Conservation (phyloP, 2,329 filamentous ascomycete genomes). For the Juglanconis juglandina region DNA sequence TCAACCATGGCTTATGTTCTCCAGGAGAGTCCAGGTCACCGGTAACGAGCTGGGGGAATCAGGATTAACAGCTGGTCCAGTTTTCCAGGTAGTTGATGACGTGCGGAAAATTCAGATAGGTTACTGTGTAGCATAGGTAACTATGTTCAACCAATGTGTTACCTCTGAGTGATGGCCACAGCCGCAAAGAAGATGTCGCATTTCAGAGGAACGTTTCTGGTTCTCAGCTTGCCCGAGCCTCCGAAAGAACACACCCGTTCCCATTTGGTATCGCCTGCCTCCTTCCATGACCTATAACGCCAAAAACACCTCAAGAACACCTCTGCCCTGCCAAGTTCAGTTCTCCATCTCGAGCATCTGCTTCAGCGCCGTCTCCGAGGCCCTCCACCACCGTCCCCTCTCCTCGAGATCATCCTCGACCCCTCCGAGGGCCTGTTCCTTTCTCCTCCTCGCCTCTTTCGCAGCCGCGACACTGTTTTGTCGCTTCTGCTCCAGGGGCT, state of each 20-base stretch:
- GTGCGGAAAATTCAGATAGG: too few relatives aligned
- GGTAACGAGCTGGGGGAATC: background rate
- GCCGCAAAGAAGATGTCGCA: too few relatives aligned
- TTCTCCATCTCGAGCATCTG: constrained; percentile 58
- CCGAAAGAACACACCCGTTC: background rate
- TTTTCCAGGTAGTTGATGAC: too few relatives aligned
- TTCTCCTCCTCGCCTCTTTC: constrained; percentile 66
- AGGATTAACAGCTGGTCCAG: too few relatives aligned
- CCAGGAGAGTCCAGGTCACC: background rate
- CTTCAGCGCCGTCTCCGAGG: constrained; percentile 61
- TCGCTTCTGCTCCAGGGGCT: constrained; percentile 64
- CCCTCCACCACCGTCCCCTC: constrained; percentile 70
- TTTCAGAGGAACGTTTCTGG: too few relatives aligned
- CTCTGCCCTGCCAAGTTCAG: constrained; percentile 19
- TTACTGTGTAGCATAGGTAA: too few relatives aligned
- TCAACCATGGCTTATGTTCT: background rate
- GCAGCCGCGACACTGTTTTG: constrained; percentile 64
- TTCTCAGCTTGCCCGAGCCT: background rate
- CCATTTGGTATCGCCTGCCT: background rate
- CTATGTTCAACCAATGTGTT: too few relatives aligned
- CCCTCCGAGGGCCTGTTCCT: constrained; percentile 62
- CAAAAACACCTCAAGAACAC: background rate
- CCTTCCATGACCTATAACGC: background rate
- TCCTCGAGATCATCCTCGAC: constrained; percentile 72
- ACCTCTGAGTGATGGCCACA: too few relatives aligned